Percentiles rank a stretch among this genome's conserved stretches.
Evolutionary conservation across 2,329 filamentous ascomycete genomes (phyloP).

Genomic region (Orbilia oligospora): DNA sequence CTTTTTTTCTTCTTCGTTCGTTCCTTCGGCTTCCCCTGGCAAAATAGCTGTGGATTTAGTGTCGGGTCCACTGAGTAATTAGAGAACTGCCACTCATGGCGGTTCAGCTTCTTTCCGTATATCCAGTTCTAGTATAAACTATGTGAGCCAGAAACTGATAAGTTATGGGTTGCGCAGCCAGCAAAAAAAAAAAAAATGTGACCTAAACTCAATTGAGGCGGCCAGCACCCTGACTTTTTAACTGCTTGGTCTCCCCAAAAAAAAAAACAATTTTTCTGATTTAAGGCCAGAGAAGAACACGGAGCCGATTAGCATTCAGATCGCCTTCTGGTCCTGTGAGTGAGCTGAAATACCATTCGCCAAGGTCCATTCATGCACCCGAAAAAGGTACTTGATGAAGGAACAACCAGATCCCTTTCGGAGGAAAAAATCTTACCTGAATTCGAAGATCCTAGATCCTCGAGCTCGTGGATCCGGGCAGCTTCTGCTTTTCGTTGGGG

Average conservation of each 20-base stretch:
- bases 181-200: slow-evolving; percentile 48
- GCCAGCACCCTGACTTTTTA: slow-evolving; percentile 60
- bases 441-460: slow-evolving; percentile 20
- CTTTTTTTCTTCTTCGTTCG: not conserved
- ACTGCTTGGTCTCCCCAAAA: slow-evolving; percentile 56
- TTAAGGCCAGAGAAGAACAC: slow-evolving; percentile 53
- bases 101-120: slow-evolving; percentile 46
- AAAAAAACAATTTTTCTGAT: slow-evolving; percentile 60
- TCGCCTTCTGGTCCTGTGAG: slow-evolving; percentile 54
- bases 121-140: slow-evolving; percentile 60
- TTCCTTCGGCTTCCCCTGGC: not conserved
- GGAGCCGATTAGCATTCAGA: slow-evolving; percentile 53
- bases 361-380: slow-evolving; percentile 58
- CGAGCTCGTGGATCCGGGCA: slow-evolving; percentile 12
- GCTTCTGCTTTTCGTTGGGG: slow-evolving; percentile 52
- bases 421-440: slow-evolving; percentile 56
- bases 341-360: slow-evolving; percentile 59
- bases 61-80: slow-evolving; percentile 29
- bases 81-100: slow-evolving; percentile 46
- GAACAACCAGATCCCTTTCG: slow-evolving; percentile 52
- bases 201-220: slow-evolving; percentile 55
- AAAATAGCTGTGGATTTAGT: slow-evolving; percentile 10
- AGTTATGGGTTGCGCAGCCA: slow-evolving; percentile 59
- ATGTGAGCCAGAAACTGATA: slow-evolving; percentile 48
- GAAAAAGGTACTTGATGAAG: slow-evolving; percentile 56